A percentile compares a stretch with the other conserved stretches of the same genome.
Evolutionary conservation across 306 rosid species (phyloP).

Genomic region (Malus sylvestris): DNA sequence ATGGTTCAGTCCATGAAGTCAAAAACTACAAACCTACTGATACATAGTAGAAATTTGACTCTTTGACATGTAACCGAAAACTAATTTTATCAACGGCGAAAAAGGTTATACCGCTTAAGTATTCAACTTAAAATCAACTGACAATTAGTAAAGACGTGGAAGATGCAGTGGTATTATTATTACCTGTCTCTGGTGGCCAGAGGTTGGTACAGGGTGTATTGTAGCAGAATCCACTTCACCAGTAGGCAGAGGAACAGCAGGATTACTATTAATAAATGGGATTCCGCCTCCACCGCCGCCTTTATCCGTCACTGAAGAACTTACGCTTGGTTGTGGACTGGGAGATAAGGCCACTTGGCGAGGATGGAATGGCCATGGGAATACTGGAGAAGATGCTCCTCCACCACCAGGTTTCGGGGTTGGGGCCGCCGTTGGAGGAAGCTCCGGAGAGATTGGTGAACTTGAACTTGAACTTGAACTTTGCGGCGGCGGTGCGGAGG

Average conservation of each 20-base stretch:
- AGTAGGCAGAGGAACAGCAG: conserved; percentile 95
- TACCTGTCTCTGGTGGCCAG: conserved; percentile 53
- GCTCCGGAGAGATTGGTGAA: conserved; percentile 26
- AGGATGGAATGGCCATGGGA: conserved; percentile 84
- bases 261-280: conserved; percentile 91
- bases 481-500: conserved; percentile 15
- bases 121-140: neutral
- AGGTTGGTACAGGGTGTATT: conserved; percentile 64
- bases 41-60: neutral
- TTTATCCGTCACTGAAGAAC: conserved; percentile 41
- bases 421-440: conserved; percentile 46
- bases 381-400: conserved; percentile 54
- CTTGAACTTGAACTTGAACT: conserved; percentile 5
- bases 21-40: neutral
- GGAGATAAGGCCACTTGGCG: conserved; percentile 36
- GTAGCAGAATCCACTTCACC: conserved; percentile 97
- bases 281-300: conserved; percentile 31
- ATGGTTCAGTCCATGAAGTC: neutral
- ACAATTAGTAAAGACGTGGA: neutral
- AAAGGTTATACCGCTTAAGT: neutral
- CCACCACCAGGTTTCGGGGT: conserved; percentile 58
- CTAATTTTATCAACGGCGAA: neutral
- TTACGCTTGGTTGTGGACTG: conserved; percentile 41
- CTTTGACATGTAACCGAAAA: neutral
- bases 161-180: too few relatives aligned